phyloP scores from a whole-genome alignment of 306 rosid genomes.

The Ammopiptanthus mongolicus region DNA sequence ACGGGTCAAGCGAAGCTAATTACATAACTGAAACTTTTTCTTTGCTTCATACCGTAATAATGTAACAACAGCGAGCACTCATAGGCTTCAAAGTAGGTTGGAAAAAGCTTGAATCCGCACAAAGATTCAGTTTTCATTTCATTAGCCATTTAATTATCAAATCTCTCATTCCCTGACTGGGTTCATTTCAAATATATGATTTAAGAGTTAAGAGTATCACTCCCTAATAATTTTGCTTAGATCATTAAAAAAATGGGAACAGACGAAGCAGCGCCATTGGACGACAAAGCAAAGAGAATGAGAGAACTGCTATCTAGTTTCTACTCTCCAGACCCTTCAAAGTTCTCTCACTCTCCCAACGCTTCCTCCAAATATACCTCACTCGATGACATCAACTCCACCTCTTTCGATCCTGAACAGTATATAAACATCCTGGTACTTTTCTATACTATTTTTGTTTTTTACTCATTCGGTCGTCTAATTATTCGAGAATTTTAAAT shows the following conservation, averaged over 20 bases:
- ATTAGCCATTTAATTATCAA: background rate
- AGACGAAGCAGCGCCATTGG: slow-evolving; percentile 47
- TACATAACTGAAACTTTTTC: background rate
- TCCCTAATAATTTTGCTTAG: background rate
- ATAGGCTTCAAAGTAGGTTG: background rate
- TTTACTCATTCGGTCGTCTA: no score
- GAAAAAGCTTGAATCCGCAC: background rate
- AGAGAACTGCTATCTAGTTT: slow-evolving; percentile 92
- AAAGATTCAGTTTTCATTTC: background rate
- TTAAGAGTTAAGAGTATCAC: background rate
- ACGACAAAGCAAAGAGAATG: slow-evolving; percentile 85
- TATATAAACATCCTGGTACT: slow-evolving; percentile 72
- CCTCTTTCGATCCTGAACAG: slow-evolving; percentile 67
- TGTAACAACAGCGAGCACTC: background rate
- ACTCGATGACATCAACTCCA: slow-evolving; percentile 71
- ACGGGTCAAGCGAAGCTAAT: no score
- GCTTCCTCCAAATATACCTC: slow-evolving; percentile 31
- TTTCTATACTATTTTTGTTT: background rate
- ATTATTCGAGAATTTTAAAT: no score
- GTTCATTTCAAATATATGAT: slow-evolving; percentile 1
- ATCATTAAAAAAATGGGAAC: slow-evolving; percentile 39
- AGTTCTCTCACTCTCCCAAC: slow-evolving; percentile 26
- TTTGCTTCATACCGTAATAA: background rate
- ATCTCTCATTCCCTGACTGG: background rate
- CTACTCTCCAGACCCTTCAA: slow-evolving; percentile 74